Evolutionary conservation across 805 yeast genomes (phyloP), one percentile per base, ranked within the genome.

Genomic region (Zygosaccharomyces kombuchaensis): DNA sequence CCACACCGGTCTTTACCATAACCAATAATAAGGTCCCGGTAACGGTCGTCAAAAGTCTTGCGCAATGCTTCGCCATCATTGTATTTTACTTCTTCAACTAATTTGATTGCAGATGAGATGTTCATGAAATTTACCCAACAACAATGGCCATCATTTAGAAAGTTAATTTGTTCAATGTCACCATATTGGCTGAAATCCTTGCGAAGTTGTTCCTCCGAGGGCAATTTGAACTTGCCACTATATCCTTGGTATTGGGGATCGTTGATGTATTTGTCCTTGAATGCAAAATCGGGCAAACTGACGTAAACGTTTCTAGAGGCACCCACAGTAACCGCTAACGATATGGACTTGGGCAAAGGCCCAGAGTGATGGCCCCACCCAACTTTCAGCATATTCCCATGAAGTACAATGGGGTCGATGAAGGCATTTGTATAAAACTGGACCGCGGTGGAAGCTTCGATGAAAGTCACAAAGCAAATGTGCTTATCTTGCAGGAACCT

Each of bases 1-100:
- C 84, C 95, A 68, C 95, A 85, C 59, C 95, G 73, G 65, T 85
- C 95, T 56, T 82, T 82, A 37, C 88, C 95, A 64, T 75, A 85
- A 40, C 78, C 76, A 36, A 85, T 78, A 48, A 80, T 78, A 54
- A 80, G 77, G 4, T 72, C 68, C 34, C 56, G 56, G 56, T 84
- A 85, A 52, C 72, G 73, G 26, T 72, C 65, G 47, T 68, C 64
- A 30, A 73, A 75, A 7, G 67, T 61, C 12, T 58, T 63, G 43
- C 72, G 72, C 31, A 75, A 66, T 16, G 60, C 59, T 0, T 60
- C 57, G 2, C 65, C 58, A 3, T 53, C 60, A 14, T 58, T 58
- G 6, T 62, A 51, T 50, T 63, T 67, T 47, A 82, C 80, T 36
- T 75, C 74, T 41, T 80, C 81, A 23, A 84, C 84, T 17, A 82